Percentiles rank a stretch among this genome's conserved stretches.
Conservation (phyloP, 257 asterid genomes). For the Solanum chiquidenum region DNA sequence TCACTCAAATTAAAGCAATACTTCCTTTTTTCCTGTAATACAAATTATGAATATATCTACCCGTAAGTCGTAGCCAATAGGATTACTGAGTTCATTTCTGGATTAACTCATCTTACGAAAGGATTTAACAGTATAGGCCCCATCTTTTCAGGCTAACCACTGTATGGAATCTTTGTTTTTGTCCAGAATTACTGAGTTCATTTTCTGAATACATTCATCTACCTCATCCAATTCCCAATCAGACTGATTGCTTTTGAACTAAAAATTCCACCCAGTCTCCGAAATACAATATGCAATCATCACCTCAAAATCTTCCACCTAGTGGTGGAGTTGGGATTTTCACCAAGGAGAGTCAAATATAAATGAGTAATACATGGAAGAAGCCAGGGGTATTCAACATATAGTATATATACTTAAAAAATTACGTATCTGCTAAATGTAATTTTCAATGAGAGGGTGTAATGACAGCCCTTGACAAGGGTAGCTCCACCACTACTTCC, state of each 20-base stretch:
- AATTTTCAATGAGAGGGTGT: not conserved
- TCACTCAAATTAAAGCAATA: not conserved
- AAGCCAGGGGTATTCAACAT: not conserved
- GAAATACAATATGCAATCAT: not conserved
- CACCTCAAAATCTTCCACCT: not conserved
- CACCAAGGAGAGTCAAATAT: not conserved
- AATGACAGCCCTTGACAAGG: not conserved
- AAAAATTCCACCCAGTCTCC: not conserved
- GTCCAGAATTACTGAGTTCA: not conserved
- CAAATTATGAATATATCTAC: not conserved
- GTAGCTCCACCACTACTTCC: not conserved
- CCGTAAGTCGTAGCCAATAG: too few relatives aligned
- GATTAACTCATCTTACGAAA: not conserved
- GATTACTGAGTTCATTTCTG: too few relatives aligned
- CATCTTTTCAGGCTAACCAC: not conserved
- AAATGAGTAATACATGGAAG: not conserved
- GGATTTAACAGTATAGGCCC: not conserved
- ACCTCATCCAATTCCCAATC: not conserved
- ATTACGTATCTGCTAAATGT: not conserved
- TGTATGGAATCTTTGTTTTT: not conserved
- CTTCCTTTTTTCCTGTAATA: not conserved
- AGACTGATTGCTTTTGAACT: not conserved
- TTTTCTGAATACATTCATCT: not conserved
- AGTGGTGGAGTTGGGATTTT: not conserved
- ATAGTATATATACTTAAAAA: not conserved